phyloP scores from a whole-genome alignment of 768 basidiomycete genomes.

The Trametes maxima region DNA sequence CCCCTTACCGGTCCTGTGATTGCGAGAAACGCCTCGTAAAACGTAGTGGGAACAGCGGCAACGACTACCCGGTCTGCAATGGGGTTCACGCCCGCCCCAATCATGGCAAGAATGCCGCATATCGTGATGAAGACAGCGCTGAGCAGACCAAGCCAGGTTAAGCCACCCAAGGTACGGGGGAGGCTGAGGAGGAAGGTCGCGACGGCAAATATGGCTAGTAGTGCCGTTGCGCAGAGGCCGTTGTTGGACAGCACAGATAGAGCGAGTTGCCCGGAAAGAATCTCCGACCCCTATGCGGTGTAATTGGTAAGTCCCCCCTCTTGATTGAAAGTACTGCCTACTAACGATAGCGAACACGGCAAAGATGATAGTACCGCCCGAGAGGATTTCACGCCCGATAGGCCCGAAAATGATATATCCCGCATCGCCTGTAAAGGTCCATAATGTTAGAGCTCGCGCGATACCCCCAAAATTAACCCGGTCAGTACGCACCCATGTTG shows the following conservation, averaged over 20 bases:
- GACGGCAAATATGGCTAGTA: conserved; percentile 49
- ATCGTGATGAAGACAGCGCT: conserved; percentile 46
- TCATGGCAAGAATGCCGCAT: conserved; percentile 53
- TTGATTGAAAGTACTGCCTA: not conserved
- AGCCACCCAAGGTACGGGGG: conserved; percentile 48
- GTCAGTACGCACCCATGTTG: conserved; percentile 45
- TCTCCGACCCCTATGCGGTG: conserved; percentile 43
- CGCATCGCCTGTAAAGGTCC: conserved; percentile 45
- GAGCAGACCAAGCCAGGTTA: conserved; percentile 50
- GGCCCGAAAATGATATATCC: conserved; percentile 53
- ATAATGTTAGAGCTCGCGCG: not conserved
- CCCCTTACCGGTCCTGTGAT: conserved; percentile 52
- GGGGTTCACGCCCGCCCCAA: conserved; percentile 51
- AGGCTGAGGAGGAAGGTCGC: conserved; percentile 46
- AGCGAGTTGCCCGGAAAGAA: conserved; percentile 56
- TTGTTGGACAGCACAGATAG: conserved; percentile 50
- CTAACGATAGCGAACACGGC: conserved; percentile 43
- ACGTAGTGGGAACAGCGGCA: conserved; percentile 42
- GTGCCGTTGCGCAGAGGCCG: conserved; percentile 48
- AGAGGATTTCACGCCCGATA: conserved; percentile 47
- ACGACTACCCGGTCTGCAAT: conserved; percentile 42
- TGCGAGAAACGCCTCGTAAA: conserved; percentile 53
- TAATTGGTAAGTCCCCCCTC: not conserved
- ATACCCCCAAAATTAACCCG: not conserved
- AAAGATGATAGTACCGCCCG: conserved; percentile 50